Percentiles rank a stretch among this genome's conserved stretches.
Evolutionary conservation across 73 alveolate species (phyloP).

Genomic region (Tetrahymena thermophila): DNA sequence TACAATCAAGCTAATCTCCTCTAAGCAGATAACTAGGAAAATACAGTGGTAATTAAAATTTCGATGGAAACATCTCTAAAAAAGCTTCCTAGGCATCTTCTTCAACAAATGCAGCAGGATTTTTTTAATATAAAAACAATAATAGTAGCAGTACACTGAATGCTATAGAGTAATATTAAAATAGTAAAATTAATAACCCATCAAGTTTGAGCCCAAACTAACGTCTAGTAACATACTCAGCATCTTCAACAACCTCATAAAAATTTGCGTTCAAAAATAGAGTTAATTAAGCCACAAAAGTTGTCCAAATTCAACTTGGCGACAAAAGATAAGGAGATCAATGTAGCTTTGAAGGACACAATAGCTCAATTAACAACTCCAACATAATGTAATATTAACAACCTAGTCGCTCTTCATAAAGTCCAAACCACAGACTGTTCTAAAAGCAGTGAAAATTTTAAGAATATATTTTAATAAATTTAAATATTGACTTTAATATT

Average conservation of each 20-base stretch:
- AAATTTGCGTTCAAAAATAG: background rate
- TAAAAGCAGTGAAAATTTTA: background rate
- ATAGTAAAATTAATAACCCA: background rate
- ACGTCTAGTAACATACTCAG: background rate
- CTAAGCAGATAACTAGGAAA: background rate
- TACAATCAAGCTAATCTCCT: background rate
- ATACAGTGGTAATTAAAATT: background rate
- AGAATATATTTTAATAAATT: too few relatives aligned
- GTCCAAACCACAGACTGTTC: background rate
- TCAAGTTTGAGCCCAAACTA: background rate
- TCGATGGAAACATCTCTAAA: background rate
- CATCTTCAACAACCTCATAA: background rate
- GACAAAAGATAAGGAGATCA: background rate
- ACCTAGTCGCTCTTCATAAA: background rate
- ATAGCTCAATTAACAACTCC: background rate
- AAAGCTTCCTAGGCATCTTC: background rate
- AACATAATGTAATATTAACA: background rate
- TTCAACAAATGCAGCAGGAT: background rate
- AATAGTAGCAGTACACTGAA: background rate
- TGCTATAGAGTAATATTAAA: background rate
- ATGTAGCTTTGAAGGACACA: background rate
- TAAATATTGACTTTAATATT: too few relatives aligned
- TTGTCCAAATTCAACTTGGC: background rate
- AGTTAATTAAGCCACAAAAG: background rate
- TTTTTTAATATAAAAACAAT: background rate